phyloP scores from a whole-genome alignment of 2,329 filamentous ascomycete species.

The Metarhizium humberi region DNA sequence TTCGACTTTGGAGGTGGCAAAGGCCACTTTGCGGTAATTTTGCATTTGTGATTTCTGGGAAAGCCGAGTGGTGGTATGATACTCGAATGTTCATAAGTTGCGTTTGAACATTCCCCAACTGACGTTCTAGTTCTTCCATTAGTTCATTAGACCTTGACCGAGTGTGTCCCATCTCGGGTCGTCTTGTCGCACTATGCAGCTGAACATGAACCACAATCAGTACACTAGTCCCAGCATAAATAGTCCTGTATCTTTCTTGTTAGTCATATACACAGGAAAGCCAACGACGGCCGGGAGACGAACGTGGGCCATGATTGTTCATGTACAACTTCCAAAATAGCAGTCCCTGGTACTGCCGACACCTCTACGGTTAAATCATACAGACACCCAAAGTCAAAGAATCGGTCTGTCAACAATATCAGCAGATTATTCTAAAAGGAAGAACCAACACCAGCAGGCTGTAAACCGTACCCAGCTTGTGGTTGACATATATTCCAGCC shows the following conservation, averaged over 20 bases:
- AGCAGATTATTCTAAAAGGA: not conserved
- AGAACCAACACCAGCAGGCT: not conserved
- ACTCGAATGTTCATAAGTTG: slow-evolving; percentile 44
- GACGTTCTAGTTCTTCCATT: slow-evolving; percentile 48
- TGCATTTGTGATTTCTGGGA: slow-evolving; percentile 26
- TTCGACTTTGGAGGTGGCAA: slow-evolving; percentile 32
- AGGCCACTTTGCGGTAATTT: slow-evolving; percentile 20
- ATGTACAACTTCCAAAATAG: slow-evolving; percentile 36
- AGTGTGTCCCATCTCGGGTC: slow-evolving; percentile 12
- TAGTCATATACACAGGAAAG: slow-evolving; percentile 5
- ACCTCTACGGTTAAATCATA: slow-evolving; percentile 39
- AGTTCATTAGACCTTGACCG: slow-evolving; percentile 42
- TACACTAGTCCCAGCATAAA: slow-evolving; percentile 33
- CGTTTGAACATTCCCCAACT: slow-evolving; percentile 39
- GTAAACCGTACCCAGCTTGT: slow-evolving; percentile 12
- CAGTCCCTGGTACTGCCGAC: slow-evolving; percentile 28
- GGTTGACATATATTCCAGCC: slow-evolving; percentile 9
- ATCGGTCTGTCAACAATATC: slow-evolving; percentile 16
- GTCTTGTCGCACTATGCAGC: slow-evolving; percentile 16
- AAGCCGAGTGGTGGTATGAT: slow-evolving; percentile 47
- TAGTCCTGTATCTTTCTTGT: slow-evolving; percentile 21
- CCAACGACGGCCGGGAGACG: slow-evolving; percentile 6
- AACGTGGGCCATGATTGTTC: slow-evolving; percentile 34
- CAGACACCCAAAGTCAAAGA: slow-evolving; percentile 36
- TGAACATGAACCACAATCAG: slow-evolving; percentile 40